A percentile compares a stretch with the other conserved stretches of the same genome.
Conservation (phyloP, 495 filamentous ascomycete species). For the Aspergillus wentii region DNA sequence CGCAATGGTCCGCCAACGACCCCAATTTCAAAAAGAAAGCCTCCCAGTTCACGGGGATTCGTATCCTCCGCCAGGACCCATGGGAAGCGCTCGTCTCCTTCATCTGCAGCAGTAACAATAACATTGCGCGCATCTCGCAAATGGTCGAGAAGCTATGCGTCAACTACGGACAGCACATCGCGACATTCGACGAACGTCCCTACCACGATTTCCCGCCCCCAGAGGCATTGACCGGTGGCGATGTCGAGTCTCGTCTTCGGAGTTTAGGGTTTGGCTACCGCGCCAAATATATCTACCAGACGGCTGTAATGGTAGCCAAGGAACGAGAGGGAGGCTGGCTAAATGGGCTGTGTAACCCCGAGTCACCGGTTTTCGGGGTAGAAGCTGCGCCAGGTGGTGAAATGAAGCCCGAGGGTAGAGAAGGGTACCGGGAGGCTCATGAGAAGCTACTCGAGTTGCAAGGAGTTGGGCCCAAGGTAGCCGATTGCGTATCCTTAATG, state of each 20-base stretch:
- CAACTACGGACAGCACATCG: constrained; percentile 76
- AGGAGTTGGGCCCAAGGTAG: constrained; percentile 93
- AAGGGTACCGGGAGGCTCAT: constrained; percentile 77
- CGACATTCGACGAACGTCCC: constrained; percentile 57
- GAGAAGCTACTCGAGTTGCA: constrained; percentile 70
- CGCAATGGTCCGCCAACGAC: constrained; percentile 81
- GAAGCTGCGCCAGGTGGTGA: constrained; percentile 40
- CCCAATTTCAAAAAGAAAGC: constrained; percentile 87
- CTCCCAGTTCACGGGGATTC: constrained; percentile 81
- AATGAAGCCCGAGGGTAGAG: constrained; percentile 52
- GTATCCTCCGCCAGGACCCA: constrained; percentile 91
- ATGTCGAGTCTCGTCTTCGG: constrained; percentile 73
- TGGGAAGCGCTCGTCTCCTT: constrained; percentile 95
- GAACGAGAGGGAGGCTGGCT: constrained; percentile 73
- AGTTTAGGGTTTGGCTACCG: constrained; percentile 91
- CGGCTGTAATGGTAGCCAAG: constrained; percentile 67
- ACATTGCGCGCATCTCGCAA: constrained; percentile 88
- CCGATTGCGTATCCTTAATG: constrained; percentile 96
- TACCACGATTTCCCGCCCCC: constrained; percentile 89
- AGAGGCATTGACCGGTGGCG: constrained; percentile 57
- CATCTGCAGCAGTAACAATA: constrained; percentile 99
- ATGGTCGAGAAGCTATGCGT: constrained; percentile 93
- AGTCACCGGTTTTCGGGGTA: constrained; percentile 54
- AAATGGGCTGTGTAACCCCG: constrained; percentile 67
- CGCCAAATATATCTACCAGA: constrained; percentile 84